Conservation (phyloP, 2,329 filamentous ascomycete genomes). For the Fusarium oxysporum region DNA sequence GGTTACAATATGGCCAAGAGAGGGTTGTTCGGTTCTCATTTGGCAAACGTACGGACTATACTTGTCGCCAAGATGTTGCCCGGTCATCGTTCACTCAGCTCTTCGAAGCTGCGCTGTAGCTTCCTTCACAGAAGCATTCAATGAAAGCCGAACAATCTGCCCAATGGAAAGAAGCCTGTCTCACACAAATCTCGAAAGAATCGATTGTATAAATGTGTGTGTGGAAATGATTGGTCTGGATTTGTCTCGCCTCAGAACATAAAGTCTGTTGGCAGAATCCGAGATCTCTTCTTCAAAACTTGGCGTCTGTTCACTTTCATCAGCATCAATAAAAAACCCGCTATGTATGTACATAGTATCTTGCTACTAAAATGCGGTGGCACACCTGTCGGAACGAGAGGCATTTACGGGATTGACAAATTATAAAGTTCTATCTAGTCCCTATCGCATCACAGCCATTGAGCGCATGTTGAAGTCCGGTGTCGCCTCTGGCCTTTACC, state of each 20-base stretch:
- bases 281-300: not conserved
- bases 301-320: not conserved
- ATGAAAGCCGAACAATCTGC: not conserved
- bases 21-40: conserved; percentile 1
- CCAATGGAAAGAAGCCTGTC: conserved; percentile 23
- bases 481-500: conserved; percentile 10
- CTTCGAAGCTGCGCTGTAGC: conserved; percentile 10
- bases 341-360: not conserved
- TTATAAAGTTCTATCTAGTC: not conserved
- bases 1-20: conserved; percentile 7
- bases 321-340: conserved; percentile 3
- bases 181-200: conserved; percentile 1
- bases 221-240: conserved; percentile 25
- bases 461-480: conserved; percentile 1
- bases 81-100: not conserved
- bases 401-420: conserved; percentile 12
- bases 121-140: not conserved
- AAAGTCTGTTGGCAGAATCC: conserved; percentile 9
- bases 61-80: not conserved
- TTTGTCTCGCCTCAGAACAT: conserved; percentile 29
- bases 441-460: not conserved
- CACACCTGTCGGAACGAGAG: conserved; percentile 8
- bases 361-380: conserved; percentile 15
- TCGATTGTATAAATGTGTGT: conserved; percentile 15
- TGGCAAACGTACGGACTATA: not conserved